Conservation (phyloP, 2,329 filamentous ascomycete genomes). For the Stagonosporopsis vannaccii region DNA sequence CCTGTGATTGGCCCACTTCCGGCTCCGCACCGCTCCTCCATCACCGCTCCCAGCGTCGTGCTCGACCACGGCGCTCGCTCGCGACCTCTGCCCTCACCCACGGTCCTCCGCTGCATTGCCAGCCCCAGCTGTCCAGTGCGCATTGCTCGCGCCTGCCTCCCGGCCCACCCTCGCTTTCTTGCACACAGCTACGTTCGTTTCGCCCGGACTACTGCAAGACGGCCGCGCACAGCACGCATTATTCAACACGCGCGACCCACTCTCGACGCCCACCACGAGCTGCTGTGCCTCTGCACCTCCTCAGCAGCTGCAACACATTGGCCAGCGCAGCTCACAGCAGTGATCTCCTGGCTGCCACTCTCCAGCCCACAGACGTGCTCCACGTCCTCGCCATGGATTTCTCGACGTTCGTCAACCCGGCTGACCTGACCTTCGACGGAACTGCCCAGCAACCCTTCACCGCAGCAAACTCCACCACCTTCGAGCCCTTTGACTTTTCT, state of each 20-base stretch:
- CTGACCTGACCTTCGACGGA: conserved; percentile 19
- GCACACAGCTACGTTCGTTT: neutral
- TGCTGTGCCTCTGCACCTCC: conserved; percentile 3
- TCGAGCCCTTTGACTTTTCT: conserved; percentile 28
- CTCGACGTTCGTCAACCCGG: conserved; percentile 20
- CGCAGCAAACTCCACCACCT: conserved; percentile 16
- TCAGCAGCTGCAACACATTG: neutral
- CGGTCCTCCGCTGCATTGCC: conserved; percentile 8
- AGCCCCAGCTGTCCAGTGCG: conserved; percentile 9
- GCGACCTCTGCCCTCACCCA: conserved; percentile 13
- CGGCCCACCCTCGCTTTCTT: conserved; percentile 5
- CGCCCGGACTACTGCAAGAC: conserved; percentile 18
- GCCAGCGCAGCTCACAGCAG: neutral
- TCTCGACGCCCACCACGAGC: conserved; percentile 2
- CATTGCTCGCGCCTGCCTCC: conserved; percentile 4
- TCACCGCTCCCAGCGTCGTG: conserved; percentile 15
- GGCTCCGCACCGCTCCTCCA: conserved; percentile 16
- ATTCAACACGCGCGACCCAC: conserved; percentile 13
- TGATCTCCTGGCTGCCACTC: neutral
- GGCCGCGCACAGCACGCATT: conserved; percentile 9
- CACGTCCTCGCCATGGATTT: conserved; percentile 28
- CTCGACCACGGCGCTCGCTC: conserved; percentile 7
- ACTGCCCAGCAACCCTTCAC: conserved; percentile 18
- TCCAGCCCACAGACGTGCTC: conserved; percentile 2
- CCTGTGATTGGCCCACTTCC: conserved; percentile 17